Evolutionary conservation across 108 stramenopile species (phyloP), one percentile per base, ranked within the genome.

Genomic region (Nitzschia inconspicua): DNA sequence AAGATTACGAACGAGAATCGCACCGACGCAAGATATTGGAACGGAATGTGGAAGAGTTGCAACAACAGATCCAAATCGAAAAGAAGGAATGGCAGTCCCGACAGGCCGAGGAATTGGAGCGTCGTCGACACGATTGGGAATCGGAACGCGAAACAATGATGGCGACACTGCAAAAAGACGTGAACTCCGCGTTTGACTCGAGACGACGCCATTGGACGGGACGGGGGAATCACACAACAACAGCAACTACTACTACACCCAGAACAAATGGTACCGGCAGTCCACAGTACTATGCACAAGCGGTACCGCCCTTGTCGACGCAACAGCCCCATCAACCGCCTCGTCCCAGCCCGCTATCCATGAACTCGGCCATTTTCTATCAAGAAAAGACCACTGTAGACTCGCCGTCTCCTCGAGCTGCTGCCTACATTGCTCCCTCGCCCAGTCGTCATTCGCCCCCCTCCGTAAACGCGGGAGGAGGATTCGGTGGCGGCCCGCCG

Each of bases 141-240:
- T 36, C 37, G 2, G 73, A 79, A 43, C 60, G 52, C 10, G 69
- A 60, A 14, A 50, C 37, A 0, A 22, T 79, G 24, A 19, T 79
- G 19, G 35, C 54, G 2, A 41, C 29, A 4, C 60, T 79, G 41
- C 73, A 74, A 42, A 59, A 60, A 44, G 78, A 73, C 11, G 74
- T 68, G 60, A 79, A 74, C 32, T 22, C 22, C 13, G 68, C 60
- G 2, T 69, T 79, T 39, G 72, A 68, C 4, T 49, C 35, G 11
- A 54, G 50, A 18, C 41, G 64, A n/a, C 35, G 42, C 27, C 18
- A 1, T 27, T 9, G n/a, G 19, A 51, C 30, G 34, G 14, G 9
- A 36, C 34, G 35, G 35, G 19, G 32, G 31, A 35, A 23, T 2
- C 35, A 16, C 19, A 19, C 53, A 54, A 25, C 53, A 24, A 28